These are phyloP conservation scores for Candida maesae DNA, from an alignment of 805 yeast genomes.

Conservation along the genomic window DNA sequence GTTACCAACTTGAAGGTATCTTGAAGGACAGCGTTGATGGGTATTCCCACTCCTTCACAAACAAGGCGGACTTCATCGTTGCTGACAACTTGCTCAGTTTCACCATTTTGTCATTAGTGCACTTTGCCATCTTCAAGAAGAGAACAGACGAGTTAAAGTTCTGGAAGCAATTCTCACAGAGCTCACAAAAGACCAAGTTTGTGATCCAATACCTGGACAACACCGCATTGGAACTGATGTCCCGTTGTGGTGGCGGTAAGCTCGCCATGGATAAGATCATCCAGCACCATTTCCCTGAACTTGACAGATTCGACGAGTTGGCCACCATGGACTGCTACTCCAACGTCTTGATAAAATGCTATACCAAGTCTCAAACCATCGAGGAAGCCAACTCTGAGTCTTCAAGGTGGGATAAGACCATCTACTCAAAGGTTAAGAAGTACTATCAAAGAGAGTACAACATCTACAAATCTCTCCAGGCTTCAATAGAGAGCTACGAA, in stretches of 20 bases:
- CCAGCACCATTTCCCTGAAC: neutral
- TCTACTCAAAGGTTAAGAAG: neutral
- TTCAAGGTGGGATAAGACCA: neutral
- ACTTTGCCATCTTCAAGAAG: neutral
- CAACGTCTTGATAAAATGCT: neutral
- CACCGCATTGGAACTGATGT: neutral
- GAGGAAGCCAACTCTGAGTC: neutral
- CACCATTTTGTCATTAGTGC: neutral
- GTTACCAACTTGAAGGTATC: neutral
- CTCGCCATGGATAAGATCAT: neutral
- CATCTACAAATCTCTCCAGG: neutral
- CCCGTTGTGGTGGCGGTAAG: neutral
- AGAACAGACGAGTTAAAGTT: neutral
- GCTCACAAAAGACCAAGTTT: neutral
- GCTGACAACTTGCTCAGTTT: neutral
- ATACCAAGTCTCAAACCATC: neutral
- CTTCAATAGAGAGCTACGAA: neutral
- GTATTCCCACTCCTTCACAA: neutral
- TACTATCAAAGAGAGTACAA: neutral
- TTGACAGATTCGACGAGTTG: neutral
- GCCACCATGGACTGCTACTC: neutral
- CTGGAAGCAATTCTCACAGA: neutral
- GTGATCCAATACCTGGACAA: neutral
- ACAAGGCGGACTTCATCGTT: neutral
- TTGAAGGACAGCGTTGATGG: neutral